Conservation (phyloP, 345 rosid species). For the Eutrema japonicum region DNA sequence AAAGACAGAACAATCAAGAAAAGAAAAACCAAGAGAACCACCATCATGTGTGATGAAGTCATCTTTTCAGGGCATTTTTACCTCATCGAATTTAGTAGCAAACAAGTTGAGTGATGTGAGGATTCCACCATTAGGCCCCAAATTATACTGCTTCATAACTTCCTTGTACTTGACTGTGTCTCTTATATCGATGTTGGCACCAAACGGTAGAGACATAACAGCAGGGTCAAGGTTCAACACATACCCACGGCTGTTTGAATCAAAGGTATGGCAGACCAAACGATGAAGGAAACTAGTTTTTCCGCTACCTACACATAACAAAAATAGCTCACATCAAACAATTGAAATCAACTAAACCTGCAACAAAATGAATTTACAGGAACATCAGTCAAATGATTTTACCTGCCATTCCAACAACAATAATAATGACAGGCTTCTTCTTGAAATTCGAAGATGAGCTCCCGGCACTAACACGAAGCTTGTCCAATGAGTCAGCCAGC, state of each 20-base stretch:
- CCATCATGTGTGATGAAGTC: neutral
- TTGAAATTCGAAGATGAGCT: slow-evolving; percentile 55
- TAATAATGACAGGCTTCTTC: slow-evolving; percentile 70
- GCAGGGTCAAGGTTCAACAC: slow-evolving; percentile 90
- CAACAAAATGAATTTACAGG: neutral
- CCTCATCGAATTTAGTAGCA: slow-evolving; percentile 87
- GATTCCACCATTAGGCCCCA: slow-evolving; percentile 88
- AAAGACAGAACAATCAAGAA: slow-evolving; percentile 5
- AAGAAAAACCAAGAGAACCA: neutral
- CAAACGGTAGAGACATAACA: slow-evolving; percentile 79
- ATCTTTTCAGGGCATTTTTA: slow-evolving; percentile 24
- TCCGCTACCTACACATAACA: slow-evolving; percentile 61
- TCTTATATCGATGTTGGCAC: slow-evolving; percentile 80
- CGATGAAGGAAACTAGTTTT: slow-evolving; percentile 80
- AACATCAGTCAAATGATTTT: slow-evolving; percentile 5
- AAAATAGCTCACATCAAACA: slow-evolving; percentile 21
- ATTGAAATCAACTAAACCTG: neutral
- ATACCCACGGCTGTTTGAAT: slow-evolving; percentile 64
- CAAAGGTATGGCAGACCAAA: slow-evolving; percentile 72
- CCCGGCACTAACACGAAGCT: slow-evolving; percentile 52
- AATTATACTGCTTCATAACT: slow-evolving; percentile 82
- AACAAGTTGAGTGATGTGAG: slow-evolving; percentile 78
- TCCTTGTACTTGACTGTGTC: slow-evolving; percentile 81
- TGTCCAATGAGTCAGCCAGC: slow-evolving; percentile 61
- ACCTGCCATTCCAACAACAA: slow-evolving; percentile 94